Percentiles rank a stretch among this genome's conserved stretches.
phyloP scores from a whole-genome alignment of 1,284 basidiomycete species.

The Ceratobasidium papillatum region DNA sequence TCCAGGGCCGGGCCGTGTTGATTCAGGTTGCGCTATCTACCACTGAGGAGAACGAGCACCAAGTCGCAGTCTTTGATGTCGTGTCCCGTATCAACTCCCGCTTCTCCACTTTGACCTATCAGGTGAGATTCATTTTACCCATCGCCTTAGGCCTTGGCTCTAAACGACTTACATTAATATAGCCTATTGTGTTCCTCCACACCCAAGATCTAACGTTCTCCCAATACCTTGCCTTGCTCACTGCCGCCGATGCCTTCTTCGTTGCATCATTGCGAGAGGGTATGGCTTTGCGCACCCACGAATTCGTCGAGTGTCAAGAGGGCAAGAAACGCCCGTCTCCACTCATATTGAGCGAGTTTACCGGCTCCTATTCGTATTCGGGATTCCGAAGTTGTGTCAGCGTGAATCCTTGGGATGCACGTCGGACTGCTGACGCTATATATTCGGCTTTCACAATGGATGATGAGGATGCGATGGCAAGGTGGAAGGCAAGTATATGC shows the following conservation, averaged over 20 bases:
- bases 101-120: conserved; percentile 84
- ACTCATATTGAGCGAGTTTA: conserved; percentile 84
- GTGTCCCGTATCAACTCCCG: conserved; percentile 84
- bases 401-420: conserved; percentile 83
- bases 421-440: conserved; percentile 79
- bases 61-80: conserved; percentile 77
- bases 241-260: conserved; percentile 86
- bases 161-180: background rate
- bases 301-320: conserved; percentile 85
- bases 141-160: background rate
- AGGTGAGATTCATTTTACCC: conserved; percentile 49
- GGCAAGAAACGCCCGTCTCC: conserved; percentile 64
- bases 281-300: conserved; percentile 85
- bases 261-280: conserved; percentile 86
- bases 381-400: conserved; percentile 87
- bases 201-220: conserved; percentile 87
- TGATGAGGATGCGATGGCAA: conserved; percentile 71
- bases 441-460: conserved; percentile 77
- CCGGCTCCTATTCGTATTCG: conserved; percentile 84
- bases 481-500: conserved; percentile 69
- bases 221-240: conserved; percentile 85
- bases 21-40: conserved; percentile 89
- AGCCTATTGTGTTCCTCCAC: conserved; percentile 84
- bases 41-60: conserved; percentile 76
- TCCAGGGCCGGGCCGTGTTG: conserved; percentile 78